phyloP scores from a whole-genome alignment of 129 eudicot species.

The Calendula officinalis region DNA sequence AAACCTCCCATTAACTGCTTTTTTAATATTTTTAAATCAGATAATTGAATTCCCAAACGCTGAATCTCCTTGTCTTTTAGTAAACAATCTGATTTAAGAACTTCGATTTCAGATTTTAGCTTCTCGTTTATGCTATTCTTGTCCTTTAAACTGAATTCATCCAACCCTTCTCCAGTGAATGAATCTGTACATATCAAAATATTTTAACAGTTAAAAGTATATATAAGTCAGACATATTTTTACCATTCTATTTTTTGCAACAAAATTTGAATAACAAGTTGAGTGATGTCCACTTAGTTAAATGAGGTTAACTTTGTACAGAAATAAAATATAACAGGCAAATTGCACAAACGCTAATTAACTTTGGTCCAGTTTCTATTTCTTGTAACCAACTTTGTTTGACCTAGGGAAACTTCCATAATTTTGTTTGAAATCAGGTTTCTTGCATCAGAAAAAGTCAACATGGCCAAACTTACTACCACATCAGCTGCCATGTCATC shows the following conservation, averaged over 20 bases:
- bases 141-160: constrained; percentile 13
- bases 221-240: neutral
- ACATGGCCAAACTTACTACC: neutral
- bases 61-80: constrained; percentile 47
- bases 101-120: constrained; percentile 42
- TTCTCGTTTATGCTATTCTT: constrained; percentile 12
- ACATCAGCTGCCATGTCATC: neutral
- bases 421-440: neutral
- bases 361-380: neutral
- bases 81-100: constrained; percentile 40
- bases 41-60: constrained; percentile 45
- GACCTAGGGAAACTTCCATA: neutral
- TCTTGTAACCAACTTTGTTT: constrained; percentile 11
- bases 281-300: neutral
- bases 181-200: constrained; percentile 37
- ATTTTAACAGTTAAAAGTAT: constrained; percentile 14
- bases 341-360: constrained; percentile 1
- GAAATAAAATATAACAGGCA: neutral
- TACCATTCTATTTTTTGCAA: constrained; percentile 7
- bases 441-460: constrained; percentile 1
- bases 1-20: constrained; percentile 39
- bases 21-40: constrained; percentile 38
- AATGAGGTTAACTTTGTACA: constrained; percentile 8
- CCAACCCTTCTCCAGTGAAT: constrained; percentile 17
- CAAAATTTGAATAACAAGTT: constrained; percentile 1